Conservation (phyloP, 805 yeast species). For the Hanseniaspora nectarophila region DNA sequence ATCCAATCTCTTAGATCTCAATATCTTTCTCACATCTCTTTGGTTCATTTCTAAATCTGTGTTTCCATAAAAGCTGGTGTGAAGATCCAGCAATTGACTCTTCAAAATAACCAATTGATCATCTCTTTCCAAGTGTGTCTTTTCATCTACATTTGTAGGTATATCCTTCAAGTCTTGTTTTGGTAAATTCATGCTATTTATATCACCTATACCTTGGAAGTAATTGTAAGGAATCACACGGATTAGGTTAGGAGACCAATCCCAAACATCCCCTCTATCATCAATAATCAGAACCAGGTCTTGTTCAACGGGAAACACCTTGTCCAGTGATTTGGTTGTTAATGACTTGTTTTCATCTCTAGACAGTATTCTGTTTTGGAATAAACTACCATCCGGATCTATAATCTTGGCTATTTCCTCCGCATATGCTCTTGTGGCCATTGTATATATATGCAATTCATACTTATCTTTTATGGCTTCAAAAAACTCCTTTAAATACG, state of each 20-base stretch:
- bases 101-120: constrained; percentile 25
- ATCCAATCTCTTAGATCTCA: background rate
- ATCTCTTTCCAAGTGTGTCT: constrained; percentile 25
- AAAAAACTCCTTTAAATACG: constrained; percentile 69
- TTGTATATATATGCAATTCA: constrained; percentile 90
- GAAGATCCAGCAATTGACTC: constrained; percentile 16
- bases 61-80: background rate
- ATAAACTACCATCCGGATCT: constrained; percentile 76
- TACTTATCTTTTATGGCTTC: constrained; percentile 49
- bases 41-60: background rate
- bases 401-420: constrained; percentile 76
- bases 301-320: constrained; percentile 90
- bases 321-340: constrained; percentile 74
- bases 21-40: background rate
- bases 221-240: constrained; percentile 93
- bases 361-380: constrained; percentile 83
- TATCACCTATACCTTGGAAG: constrained; percentile 94
- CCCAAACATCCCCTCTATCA: constrained; percentile 98
- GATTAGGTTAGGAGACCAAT: constrained; percentile 83
- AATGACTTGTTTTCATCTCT: constrained; percentile 91
- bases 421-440: constrained; percentile 96
- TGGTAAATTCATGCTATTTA: constrained; percentile 84
- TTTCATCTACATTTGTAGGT: constrained; percentile 28
- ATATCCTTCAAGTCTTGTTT: constrained; percentile 20
- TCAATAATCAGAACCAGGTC: constrained; percentile 94